phyloP scores from a whole-genome alignment of 192 early-diverging fungal genomes.

The Diversispora eburnea region DNA sequence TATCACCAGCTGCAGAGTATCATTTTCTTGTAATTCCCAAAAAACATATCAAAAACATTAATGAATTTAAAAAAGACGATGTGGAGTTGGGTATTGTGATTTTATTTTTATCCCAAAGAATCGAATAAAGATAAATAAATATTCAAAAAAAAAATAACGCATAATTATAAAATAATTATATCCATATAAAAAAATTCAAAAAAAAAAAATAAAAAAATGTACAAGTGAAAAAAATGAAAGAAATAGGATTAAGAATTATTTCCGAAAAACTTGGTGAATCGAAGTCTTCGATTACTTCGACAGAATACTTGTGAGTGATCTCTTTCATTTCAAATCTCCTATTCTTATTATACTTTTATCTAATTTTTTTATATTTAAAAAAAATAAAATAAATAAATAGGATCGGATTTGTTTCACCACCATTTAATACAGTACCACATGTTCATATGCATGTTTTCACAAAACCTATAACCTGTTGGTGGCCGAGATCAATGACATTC shows the following conservation, averaged over 20 bases:
- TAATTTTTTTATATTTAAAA: too few relatives aligned
- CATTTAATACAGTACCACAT: conserved; percentile 68
- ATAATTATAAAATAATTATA: not conserved
- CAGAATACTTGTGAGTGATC: not conserved
- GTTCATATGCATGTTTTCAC: conserved; percentile 67
- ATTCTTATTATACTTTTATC: too few relatives aligned
- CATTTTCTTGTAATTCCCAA: conserved; percentile 42
- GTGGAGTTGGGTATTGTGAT: conserved; percentile 24
- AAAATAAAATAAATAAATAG: conserved; percentile 18
- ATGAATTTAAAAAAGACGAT: conserved; percentile 30
- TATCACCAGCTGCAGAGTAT: conserved; percentile 37
- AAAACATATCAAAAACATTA: conserved; percentile 33
- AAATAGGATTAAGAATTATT: not conserved
- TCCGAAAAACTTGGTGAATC: not conserved
- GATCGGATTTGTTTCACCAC: conserved; percentile 72
- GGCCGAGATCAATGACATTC: conserved; percentile 15
- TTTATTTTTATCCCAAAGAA: not conserved
- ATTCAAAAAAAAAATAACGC: not conserved
- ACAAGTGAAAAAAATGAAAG: conserved; percentile 17
- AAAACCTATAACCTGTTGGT: not conserved
- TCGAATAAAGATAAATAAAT: not conserved
- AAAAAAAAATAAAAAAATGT: too few relatives aligned
- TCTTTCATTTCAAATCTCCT: not conserved
- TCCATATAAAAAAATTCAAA: not conserved
- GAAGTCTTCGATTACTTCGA: not conserved